Conservation (phyloP, 2,329 filamentous ascomycete genomes). For the Arthrobotrys iridis region DNA sequence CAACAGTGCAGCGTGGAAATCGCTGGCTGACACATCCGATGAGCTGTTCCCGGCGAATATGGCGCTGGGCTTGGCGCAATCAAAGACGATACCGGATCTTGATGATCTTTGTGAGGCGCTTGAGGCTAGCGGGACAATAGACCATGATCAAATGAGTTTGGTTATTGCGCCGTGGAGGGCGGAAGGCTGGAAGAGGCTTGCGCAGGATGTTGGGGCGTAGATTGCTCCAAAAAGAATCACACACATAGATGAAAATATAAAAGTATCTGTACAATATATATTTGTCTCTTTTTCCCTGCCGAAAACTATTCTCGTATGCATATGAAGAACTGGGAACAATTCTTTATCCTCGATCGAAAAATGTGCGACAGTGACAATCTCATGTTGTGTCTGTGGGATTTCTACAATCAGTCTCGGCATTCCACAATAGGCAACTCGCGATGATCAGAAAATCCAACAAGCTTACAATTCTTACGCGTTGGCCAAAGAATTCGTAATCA, state of each 20-base stretch:
- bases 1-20: conserved; percentile 81
- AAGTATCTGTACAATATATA: no score
- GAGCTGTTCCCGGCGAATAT: conserved; percentile 73
- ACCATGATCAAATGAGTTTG: conserved; percentile 79
- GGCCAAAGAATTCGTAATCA: conserved; percentile 7
- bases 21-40: conserved; percentile 71
- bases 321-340: no score
- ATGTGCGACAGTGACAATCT: no score
- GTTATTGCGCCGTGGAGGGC: conserved; percentile 82
- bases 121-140: conserved; percentile 75
- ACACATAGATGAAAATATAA: background rate
- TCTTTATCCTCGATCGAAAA: no score
- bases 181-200: conserved; percentile 72
- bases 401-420: no score
- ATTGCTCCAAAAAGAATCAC: no score
- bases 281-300: no score
- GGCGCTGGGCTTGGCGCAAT: conserved; percentile 80
- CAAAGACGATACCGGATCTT: conserved; percentile 74
- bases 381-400: background rate
- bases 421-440: background rate
- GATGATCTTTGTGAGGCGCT: conserved; percentile 77
- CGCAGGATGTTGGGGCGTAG: conserved; percentile 56
- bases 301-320: no score
- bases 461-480: background rate
- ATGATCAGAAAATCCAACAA: conserved; percentile 10